Evolutionary conservation across 192 early-diverging fungal genomes (phyloP).

Genomic region (Cladochytrium replicatum): DNA sequence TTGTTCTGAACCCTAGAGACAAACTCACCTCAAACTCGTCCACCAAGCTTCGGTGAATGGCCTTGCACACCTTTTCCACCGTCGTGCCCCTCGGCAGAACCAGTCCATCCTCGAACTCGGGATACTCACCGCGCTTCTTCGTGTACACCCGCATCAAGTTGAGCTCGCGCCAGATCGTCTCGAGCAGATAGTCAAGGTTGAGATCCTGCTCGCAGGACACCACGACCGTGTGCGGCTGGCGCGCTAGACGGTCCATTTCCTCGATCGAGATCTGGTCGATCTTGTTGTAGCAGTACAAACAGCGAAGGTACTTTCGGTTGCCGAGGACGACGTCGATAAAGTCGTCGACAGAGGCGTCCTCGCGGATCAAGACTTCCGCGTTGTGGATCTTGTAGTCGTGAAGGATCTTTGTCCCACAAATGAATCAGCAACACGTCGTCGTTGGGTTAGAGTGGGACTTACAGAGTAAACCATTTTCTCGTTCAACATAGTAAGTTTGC

Average conservation of each 20-base stretch:
- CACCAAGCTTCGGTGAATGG: slow-evolving; percentile 78
- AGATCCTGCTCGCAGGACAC: slow-evolving; percentile 84
- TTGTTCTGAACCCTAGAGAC: background rate
- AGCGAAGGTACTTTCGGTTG: slow-evolving; percentile 93
- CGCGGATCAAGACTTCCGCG: slow-evolving; percentile 91
- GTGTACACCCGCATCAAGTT: slow-evolving; percentile 90
- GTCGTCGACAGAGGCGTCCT: slow-evolving; percentile 92
- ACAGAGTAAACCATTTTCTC: slow-evolving; percentile 78
- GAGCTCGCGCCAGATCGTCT: slow-evolving; percentile 85
- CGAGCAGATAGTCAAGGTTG: slow-evolving; percentile 84
- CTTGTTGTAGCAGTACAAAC: slow-evolving; percentile 93
- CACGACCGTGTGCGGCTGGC: slow-evolving; percentile 78
- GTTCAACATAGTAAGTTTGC: slow-evolving; percentile 73
- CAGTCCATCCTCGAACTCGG: slow-evolving; percentile 86
- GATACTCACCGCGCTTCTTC: slow-evolving; percentile 88
- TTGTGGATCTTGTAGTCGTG: slow-evolving; percentile 98
- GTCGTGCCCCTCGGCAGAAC: slow-evolving; percentile 59
- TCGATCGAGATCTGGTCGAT: slow-evolving; percentile 91
- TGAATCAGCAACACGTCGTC: background rate
- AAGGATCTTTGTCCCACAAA: slow-evolving; percentile 52
- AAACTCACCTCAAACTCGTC: slow-evolving; percentile 63
- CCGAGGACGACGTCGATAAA: slow-evolving; percentile 99
- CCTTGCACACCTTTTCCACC: slow-evolving; percentile 55
- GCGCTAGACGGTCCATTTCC: slow-evolving; percentile 87
- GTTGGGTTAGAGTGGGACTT: background rate